Base-by-base conservation (phyloP, 2,329 filamentous ascomycete genomes). In the Coniochaeta prunicola region DNA sequence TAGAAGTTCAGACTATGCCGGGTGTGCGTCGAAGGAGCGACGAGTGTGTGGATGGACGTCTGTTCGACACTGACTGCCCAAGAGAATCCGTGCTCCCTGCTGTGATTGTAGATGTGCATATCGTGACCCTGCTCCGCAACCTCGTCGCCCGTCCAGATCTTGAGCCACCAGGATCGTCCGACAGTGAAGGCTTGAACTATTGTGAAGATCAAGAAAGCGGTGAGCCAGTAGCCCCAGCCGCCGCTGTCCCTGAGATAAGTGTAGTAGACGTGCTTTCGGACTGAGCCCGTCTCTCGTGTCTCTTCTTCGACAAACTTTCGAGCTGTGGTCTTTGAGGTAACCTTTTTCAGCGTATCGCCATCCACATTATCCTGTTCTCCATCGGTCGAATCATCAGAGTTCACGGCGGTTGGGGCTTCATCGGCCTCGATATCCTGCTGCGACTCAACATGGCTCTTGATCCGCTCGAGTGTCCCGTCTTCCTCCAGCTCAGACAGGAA, bases 251-350 rank as follows among this genome's bases (percentile, higher is more conserved):
- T 77, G 15, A 92, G 71, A 66, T 92, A 94, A 0, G 79, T 78
- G 13, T 76, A 67, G 62, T 92, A 93, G n/a, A 92, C 80, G 7
- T 77, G 77, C 24, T 77, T 77, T 64, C 87, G 87, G 33, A 93
- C 84, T 5, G 85, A 81, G 1, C 90, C 90, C 57, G 81, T 81
- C 67, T 91, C 88, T 59, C 86, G 81, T n/a, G 75, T 76, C 70
- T 94, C 90, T 2, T 91, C 89, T 67, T 91, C 86, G 28, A 90
- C 83, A 63, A 92, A 93, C 69, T 91, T 88, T 63, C 85, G 85
- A 0, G 84, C 80, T 5, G 73, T 71, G 50, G 70, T 70, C 67
- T 82, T 82, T 3, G 80, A 80, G 1, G 76, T 67, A 0, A 80
- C 69, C 65, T 83, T 84, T 55, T 77, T 76, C 40, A 84, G 69